These are phyloP conservation scores for Astragalus membranaceus DNA, from an alignment of 306 rosid genomes.

Conservation along the genomic window DNA sequence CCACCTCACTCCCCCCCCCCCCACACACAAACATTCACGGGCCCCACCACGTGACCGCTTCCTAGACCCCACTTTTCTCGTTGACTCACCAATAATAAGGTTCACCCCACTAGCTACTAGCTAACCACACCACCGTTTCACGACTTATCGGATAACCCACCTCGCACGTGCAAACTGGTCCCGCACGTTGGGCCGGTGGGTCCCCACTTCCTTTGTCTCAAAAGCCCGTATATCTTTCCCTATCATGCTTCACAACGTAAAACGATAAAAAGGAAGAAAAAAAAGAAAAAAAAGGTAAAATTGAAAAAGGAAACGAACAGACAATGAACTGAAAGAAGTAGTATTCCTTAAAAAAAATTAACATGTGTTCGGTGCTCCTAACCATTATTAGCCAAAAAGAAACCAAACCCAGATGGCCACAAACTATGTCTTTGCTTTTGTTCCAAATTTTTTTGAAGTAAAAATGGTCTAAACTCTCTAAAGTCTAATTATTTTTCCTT, in stretches of 20 bases:
- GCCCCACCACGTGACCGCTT: slow-evolving; percentile 21
- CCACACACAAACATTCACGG: slow-evolving; percentile 4
- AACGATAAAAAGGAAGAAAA: neutral
- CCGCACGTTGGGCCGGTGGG: neutral
- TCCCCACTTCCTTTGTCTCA: neutral
- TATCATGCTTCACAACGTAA: neutral
- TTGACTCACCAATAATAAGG: neutral
- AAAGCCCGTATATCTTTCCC: neutral
- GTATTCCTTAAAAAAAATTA: neutral
- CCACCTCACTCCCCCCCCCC: slow-evolving; percentile 22
- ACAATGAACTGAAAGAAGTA: too few relatives aligned
- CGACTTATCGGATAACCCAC: neutral
- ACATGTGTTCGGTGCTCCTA: neutral
- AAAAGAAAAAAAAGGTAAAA: neutral
- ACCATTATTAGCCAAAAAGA: neutral
- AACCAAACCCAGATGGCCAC: slow-evolving; percentile 3
- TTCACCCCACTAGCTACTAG: too few relatives aligned
- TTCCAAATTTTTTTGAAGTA: neutral
- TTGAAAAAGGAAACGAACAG: neutral
- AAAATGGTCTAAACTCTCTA: neutral
- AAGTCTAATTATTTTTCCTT: neutral
- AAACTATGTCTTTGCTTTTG: neutral
- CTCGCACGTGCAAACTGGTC: slow-evolving; percentile 12
- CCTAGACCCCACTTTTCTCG: neutral
- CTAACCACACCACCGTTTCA: neutral